Percentiles rank a stretch among this genome's conserved stretches.
Conservation (phyloP, 306 rosid species). For the Purshia tridentata region DNA sequence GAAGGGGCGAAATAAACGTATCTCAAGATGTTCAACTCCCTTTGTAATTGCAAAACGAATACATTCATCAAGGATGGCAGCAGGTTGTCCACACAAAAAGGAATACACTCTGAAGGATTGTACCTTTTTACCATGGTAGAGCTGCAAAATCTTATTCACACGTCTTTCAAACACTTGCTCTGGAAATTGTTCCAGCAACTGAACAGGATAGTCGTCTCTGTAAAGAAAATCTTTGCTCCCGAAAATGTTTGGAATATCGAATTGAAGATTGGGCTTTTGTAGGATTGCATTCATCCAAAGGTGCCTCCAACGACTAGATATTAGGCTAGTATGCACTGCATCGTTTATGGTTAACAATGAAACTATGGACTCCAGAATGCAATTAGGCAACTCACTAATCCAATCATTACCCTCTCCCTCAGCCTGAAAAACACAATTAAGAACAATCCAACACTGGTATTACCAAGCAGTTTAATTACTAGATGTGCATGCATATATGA, state of each 20-base stretch:
- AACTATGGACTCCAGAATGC: background rate
- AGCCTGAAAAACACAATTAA: background rate
- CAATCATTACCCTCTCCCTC: background rate
- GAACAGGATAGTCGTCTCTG: no score
- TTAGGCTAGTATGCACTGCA: background rate
- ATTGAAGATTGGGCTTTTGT: background rate
- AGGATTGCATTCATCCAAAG: background rate
- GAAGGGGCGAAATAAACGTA: background rate
- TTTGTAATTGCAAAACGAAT: background rate
- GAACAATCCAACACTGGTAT: background rate
- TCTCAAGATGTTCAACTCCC: background rate
- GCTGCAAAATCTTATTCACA: background rate
- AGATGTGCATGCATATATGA: no score
- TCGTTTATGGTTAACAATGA: background rate
- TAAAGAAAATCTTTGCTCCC: background rate
- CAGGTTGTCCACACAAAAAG: background rate
- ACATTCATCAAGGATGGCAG: background rate
- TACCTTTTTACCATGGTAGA: background rate
- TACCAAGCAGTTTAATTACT: no score
- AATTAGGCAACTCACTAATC: background rate
- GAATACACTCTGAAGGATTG: background rate
- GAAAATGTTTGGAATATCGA: background rate
- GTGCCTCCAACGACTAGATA: background rate
- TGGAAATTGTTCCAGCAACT: no score
- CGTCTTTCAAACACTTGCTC: background rate